These are phyloP conservation scores for Vaccinium corymbosum DNA, from an alignment of 148 eudicot genomes.

Conservation along the genomic window DNA sequence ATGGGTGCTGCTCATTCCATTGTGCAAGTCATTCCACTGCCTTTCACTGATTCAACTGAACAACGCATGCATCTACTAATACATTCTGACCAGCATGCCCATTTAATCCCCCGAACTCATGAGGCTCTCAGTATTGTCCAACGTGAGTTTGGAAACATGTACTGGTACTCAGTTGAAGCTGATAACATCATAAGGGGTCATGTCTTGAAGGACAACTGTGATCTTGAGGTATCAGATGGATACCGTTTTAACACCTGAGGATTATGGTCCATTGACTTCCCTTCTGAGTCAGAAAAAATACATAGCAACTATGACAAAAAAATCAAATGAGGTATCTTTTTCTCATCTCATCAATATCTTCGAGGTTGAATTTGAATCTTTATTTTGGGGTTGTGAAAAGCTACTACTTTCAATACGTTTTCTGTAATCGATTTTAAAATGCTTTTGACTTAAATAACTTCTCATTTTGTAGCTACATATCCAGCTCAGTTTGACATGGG, in stretches of 20 bases:
- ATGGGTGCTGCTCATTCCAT: slow-evolving; percentile 54
- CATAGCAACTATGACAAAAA: slow-evolving; percentile 63
- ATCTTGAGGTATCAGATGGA: slow-evolving; percentile 48
- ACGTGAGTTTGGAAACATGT: slow-evolving; percentile 59
- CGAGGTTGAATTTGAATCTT: neutral
- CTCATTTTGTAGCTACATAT: neutral
- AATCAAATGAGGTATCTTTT: slow-evolving; percentile 62
- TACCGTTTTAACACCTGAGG: slow-evolving; percentile 66
- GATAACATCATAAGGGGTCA: slow-evolving; percentile 71
- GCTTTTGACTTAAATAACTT: neutral
- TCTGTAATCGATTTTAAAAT: neutral
- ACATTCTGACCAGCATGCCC: slow-evolving; percentile 54
- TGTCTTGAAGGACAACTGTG: slow-evolving; percentile 50
- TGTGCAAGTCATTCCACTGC: slow-evolving; percentile 75
- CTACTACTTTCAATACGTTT: neutral
- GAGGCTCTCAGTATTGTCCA: slow-evolving; percentile 73
- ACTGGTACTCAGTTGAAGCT: slow-evolving; percentile 92
- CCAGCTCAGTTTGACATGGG: neutral
- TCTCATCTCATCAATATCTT: neutral
- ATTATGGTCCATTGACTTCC: slow-evolving; percentile 83
- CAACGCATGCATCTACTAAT: slow-evolving; percentile 76
- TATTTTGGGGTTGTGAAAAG: neutral
- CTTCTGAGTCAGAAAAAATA: slow-evolving; percentile 84
- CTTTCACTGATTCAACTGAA: slow-evolving; percentile 82
- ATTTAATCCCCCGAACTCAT: slow-evolving; percentile 75